Percentiles rank a stretch among this genome's conserved stretches.
phyloP scores from a whole-genome alignment of 441 rosid genomes.

The Mallotus repandus region DNA sequence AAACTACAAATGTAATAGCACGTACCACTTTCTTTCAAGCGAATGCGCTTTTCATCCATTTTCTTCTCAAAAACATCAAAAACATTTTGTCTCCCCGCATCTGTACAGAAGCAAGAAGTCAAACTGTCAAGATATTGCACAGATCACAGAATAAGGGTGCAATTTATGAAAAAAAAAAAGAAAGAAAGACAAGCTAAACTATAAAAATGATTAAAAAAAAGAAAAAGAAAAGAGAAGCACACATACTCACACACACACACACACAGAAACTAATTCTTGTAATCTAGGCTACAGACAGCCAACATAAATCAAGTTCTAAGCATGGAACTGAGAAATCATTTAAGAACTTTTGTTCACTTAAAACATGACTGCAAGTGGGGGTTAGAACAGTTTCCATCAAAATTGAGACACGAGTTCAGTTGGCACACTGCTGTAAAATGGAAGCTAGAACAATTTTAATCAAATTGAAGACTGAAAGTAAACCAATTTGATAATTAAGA shows the following conservation, averaged over 20 bases:
- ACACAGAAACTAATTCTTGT: neutral
- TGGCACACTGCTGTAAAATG: neutral
- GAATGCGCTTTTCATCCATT: conserved; percentile 75
- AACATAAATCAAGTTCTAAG: neutral
- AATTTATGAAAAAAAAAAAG: neutral
- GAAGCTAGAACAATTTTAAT: no score
- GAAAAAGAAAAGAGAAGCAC: neutral
- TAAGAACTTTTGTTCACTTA: neutral
- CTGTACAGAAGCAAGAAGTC: conserved; percentile 44
- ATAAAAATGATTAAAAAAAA: neutral
- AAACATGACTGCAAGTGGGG: neutral
- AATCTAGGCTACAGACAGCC: neutral
- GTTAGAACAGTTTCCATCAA: no score
- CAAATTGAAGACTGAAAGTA: neutral
- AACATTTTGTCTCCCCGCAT: conserved; percentile 60
- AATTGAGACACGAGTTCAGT: neutral
- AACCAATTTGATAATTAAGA: neutral
- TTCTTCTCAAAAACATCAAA: conserved; percentile 77
- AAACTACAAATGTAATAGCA: conserved; percentile 11
- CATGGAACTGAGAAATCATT: neutral
- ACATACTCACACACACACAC: no score
- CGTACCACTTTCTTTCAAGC: conserved; percentile 81
- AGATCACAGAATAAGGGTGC: neutral
- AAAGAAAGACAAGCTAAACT: no score
- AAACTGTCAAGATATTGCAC: conserved; percentile 19